A percentile compares a stretch with the other conserved stretches of the same genome.
These are phyloP conservation scores for Mayamaea pseudoterrestris DNA, from an alignment of 108 stramenopile species.

Conservation along the genomic window DNA sequence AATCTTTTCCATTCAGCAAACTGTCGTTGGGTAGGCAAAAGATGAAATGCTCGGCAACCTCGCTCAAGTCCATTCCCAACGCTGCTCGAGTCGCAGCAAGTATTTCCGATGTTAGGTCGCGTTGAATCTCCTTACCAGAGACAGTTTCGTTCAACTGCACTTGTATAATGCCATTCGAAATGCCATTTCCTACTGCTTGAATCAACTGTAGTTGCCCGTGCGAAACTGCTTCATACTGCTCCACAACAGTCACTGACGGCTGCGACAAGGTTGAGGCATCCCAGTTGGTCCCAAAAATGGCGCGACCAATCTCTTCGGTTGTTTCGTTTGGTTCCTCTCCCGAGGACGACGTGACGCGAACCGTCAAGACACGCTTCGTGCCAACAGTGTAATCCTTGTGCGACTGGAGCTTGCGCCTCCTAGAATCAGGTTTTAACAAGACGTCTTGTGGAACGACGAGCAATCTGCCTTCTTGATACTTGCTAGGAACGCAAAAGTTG, in stretches of 20 bases:
- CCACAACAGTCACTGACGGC: not conserved
- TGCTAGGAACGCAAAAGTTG: too few relatives aligned
- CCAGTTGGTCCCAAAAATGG: conserved; percentile 2
- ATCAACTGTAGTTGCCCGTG: not conserved
- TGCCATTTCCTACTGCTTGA: not conserved
- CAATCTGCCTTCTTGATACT: too few relatives aligned
- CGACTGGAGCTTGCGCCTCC: too few relatives aligned
- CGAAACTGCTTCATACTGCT: not conserved
- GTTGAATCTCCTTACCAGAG: conserved; percentile 1
- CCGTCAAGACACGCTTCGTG: not conserved
- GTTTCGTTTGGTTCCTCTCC: not conserved
- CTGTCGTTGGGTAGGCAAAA: not conserved
- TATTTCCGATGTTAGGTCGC: not conserved
- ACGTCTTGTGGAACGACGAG: too few relatives aligned
- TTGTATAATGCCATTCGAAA: too few relatives aligned
- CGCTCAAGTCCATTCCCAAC: not conserved
- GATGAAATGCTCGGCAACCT: not conserved
- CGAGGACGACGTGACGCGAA: not conserved
- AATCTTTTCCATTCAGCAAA: not conserved
- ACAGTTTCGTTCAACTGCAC: too few relatives aligned
- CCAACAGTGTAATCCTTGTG: not conserved
- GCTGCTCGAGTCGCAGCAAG: not conserved
- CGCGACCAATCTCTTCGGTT: not conserved
- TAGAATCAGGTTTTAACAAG: too few relatives aligned
- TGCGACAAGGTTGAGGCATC: not conserved